Evolutionary conservation across 129 eudicot species (phyloP).

Genomic region (Ambrosia trifida): DNA sequence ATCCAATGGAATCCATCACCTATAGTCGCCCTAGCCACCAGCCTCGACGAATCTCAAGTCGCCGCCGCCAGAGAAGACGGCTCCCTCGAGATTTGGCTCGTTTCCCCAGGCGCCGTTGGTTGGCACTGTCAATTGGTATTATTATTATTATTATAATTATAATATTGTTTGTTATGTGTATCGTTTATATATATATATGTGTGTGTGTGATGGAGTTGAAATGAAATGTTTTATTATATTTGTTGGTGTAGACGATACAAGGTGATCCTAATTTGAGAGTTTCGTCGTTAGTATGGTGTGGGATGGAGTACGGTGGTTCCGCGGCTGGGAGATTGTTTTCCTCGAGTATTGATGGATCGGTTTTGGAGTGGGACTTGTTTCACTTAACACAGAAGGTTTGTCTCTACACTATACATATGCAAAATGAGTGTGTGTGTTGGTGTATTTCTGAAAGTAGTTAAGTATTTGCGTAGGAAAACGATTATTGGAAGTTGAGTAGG

Average conservation of each 20-base stretch:
- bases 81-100: slow-evolving; percentile 93
- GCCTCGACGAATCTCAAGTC: slow-evolving; percentile 78
- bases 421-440: too few species aligned
- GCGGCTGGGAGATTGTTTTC: slow-evolving; percentile 66
- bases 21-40: slow-evolving; percentile 81
- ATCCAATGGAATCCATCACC: slow-evolving; percentile 80
- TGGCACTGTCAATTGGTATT: slow-evolving; percentile 92
- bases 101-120: slow-evolving; percentile 90
- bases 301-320: slow-evolving; percentile 34
- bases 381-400: slow-evolving; percentile 62
- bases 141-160: too few species aligned
- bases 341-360: slow-evolving; percentile 84
- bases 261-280: slow-evolving; percentile 66
- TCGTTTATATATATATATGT: background rate
- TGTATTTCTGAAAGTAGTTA: too few species aligned
- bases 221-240: background rate
- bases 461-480: background rate
- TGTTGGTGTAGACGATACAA: slow-evolving; percentile 55
- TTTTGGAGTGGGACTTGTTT: slow-evolving; percentile 86
- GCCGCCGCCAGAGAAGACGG: slow-evolving; percentile 95
- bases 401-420: too few species aligned
- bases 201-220: background rate
- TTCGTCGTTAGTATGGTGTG: slow-evolving; percentile 79
- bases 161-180: background rate
- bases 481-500: too few species aligned